Percentiles rank a stretch among this genome's conserved stretches.
Conservation (phyloP, 192 early-diverging fungal species). For the Coemansia sp. region DNA sequence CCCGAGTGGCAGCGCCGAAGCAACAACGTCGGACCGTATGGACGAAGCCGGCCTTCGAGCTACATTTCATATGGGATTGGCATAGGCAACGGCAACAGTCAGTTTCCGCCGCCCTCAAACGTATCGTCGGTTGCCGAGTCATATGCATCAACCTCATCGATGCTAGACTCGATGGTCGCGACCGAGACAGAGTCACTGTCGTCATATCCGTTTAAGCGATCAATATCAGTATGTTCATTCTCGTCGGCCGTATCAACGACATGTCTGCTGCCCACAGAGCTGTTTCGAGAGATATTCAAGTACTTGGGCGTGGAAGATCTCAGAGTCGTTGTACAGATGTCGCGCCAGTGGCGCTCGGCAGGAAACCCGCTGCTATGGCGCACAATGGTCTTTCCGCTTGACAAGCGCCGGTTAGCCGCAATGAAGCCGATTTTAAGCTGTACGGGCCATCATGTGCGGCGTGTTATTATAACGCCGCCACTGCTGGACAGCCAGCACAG, state of each 20-base stretch:
- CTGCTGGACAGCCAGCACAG: constrained; percentile 27
- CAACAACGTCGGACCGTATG: constrained; percentile 21
- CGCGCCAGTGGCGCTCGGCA: constrained; percentile 47
- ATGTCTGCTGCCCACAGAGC: constrained; percentile 46
- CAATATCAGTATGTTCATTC: constrained; percentile 38
- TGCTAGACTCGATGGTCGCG: constrained; percentile 48
- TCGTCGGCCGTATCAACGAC: constrained; percentile 39
- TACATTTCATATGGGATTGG: constrained; percentile 41
- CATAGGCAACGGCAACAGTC: constrained; percentile 16
- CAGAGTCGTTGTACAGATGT: constrained; percentile 35
- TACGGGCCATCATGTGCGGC: constrained; percentile 44
- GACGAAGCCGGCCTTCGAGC: constrained; percentile 32
- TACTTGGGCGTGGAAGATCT: constrained; percentile 37
- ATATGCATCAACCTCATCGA: constrained; percentile 49
- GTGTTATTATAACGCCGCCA: constrained; percentile 48
- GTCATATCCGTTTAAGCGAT: constrained; percentile 41
- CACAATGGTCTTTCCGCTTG: constrained; percentile 50
- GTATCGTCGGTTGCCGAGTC: constrained; percentile 51
- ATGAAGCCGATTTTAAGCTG: constrained; percentile 42
- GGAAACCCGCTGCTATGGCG: constrained; percentile 50
- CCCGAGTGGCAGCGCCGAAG: constrained; percentile 30
- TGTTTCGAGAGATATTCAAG: constrained; percentile 39
- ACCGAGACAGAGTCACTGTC: constrained; percentile 48
- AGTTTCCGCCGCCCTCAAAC: constrained; percentile 42
- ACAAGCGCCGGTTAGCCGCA: constrained; percentile 47